phyloP scores from a whole-genome alignment of 2,329 filamentous ascomycete genomes.

The Neurospora sp. region DNA sequence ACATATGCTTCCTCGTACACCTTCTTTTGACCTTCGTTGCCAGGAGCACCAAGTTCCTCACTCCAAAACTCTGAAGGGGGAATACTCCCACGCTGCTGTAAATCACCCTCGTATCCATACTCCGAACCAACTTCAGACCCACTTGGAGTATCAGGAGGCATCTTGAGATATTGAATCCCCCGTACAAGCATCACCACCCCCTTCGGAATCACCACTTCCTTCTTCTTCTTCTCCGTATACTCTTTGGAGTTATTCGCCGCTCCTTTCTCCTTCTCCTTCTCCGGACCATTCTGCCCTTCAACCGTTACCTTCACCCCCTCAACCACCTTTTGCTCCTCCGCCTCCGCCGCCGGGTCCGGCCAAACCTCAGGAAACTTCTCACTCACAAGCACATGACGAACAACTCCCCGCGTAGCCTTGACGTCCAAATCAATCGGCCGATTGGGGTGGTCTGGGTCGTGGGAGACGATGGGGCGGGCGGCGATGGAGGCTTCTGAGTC shows the following conservation, averaged over 20 bases:
- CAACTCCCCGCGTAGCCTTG: neutral
- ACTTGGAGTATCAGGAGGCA: neutral
- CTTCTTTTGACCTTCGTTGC: neutral
- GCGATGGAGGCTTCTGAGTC: neutral
- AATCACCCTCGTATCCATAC: neutral
- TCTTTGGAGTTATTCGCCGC: neutral
- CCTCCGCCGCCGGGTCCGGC: neutral
- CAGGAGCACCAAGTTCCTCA: neutral
- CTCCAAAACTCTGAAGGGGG: rapidly evolving
- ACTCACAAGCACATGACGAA: neutral
- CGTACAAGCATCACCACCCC: neutral
- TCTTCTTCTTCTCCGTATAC: neutral
- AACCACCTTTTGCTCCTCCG: rapidly evolving
- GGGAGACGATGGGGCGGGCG: neutral
- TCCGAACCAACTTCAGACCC: neutral
- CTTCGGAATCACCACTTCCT: neutral
- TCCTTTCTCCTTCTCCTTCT: neutral
- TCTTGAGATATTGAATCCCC: neutral
- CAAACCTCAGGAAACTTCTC: neutral
- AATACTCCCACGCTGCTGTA: neutral
- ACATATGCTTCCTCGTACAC: neutral
- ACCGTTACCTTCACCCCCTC: neutral
- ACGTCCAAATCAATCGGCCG: neutral
- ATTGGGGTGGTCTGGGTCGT: neutral
- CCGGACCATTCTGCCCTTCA: rapidly evolving